These are phyloP conservation scores for Blepharisma undulans DNA, from an alignment of 169 alveolate genomes.

Conservation along the genomic window DNA sequence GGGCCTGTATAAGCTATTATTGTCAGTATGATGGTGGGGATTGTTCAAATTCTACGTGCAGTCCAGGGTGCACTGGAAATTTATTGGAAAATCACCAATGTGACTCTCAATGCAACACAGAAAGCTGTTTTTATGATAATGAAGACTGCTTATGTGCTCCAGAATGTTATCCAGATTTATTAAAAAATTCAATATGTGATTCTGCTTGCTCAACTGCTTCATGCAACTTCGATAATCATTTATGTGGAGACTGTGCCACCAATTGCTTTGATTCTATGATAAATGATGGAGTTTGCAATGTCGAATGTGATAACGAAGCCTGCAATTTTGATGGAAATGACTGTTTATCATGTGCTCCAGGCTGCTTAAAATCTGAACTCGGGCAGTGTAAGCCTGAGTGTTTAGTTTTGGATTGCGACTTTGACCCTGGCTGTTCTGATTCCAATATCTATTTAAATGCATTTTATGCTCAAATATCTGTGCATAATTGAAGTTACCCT, in stretches of 20 bases:
- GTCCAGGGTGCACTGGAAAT: background rate
- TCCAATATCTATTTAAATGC: background rate
- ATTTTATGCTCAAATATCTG: background rate
- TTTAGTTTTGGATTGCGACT: background rate
- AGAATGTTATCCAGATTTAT: background rate
- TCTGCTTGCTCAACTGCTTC: background rate
- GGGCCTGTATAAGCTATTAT: background rate
- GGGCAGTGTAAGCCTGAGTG: background rate
- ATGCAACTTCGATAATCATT: background rate
- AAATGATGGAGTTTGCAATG: background rate
- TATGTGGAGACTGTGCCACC: background rate
- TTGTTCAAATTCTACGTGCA: background rate
- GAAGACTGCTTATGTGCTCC: background rate
- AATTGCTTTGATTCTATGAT: background rate
- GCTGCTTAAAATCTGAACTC: background rate
- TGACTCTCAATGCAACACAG: background rate
- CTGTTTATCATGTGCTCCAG: background rate
- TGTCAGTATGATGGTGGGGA: background rate
- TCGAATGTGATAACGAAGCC: background rate
- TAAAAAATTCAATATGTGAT: background rate
- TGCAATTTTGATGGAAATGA: conserved; percentile 10
- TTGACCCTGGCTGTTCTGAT: background rate
- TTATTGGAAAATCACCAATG: background rate
- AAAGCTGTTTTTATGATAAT: background rate
- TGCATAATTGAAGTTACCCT: background rate